Percentiles rank a stretch among this genome's conserved stretches.
Conservation (phyloP, 2,329 filamentous ascomycete genomes). For the Sporothrix euskadiensis region DNA sequence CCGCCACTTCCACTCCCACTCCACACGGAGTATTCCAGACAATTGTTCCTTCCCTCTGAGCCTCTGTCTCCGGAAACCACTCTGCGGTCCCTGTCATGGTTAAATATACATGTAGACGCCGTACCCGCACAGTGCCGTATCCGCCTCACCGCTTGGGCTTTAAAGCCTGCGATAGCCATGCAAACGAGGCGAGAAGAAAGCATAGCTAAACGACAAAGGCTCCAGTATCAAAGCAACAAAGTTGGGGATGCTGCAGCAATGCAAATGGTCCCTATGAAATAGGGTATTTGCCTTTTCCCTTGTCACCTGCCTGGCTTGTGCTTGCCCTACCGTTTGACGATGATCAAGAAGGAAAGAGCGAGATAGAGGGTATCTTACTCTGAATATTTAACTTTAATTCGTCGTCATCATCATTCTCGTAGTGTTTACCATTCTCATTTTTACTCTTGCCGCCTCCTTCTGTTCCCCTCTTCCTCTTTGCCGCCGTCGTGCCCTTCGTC, state of each 20-base stretch:
- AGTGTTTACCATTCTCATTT: not conserved
- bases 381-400: not conserved
- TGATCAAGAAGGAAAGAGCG: not conserved
- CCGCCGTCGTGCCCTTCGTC: not conserved
- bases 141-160: not conserved
- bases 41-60: not conserved
- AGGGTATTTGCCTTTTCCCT: constrained; percentile 2
- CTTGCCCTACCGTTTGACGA: not conserved
- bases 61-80: not conserved
- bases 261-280: not conserved
- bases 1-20: not conserved
- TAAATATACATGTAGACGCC: constrained; percentile 9
- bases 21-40: not conserved
- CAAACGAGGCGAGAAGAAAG: not conserved
- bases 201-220: not conserved
- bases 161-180: not conserved
- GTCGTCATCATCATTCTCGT: not conserved
- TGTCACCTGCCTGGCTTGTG: not conserved
- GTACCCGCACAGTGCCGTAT: constrained; percentile 29
- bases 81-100: not conserved
- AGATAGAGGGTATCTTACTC: not conserved
- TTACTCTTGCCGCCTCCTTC: not conserved
- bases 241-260: not conserved
- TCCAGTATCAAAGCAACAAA: not conserved
- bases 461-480: not conserved